Evolutionary conservation across 768 basidiomycete genomes (phyloP), one percentile per base, ranked within the genome.

Genomic region (Tephrocybe sp.): DNA sequence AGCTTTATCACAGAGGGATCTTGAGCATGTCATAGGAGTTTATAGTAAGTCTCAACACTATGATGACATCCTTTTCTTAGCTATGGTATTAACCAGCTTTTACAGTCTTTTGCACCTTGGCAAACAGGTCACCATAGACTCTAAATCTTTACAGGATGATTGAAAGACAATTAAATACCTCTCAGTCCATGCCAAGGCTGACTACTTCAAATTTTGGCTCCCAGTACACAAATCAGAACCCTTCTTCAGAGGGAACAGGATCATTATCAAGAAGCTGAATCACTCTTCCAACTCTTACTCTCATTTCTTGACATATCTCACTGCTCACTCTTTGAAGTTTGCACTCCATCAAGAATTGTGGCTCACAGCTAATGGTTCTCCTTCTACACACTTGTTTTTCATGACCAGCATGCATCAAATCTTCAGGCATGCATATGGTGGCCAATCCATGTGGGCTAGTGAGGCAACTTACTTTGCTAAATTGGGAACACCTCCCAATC

Each of bases 101-200:
- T 52, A 55, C 39, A 65, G 49, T 8, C 58, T 73, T 0, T 25
- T 68, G 3, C 53, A 61, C 0, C 54, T 69, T 0, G 66, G 68
- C 0, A 64, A 72, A 42, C 47, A 69, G 2, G 52, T 11, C 23
- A 3, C 18, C 5, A 11, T 4, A 41, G 20, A 12, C 40, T 7
- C 3, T 8, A 3, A 21, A 7, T 8, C 21, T 4, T 32, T 46
- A 3, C 14, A 18, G 3, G 12, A 32, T 8, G 17, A 30, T 12
- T 6, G 28, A 30, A 30, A 30, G 28, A 30, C 12, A 5, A 30
- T 12, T 12, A 30, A 30, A 12, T 5, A 6, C 12, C 7, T 30
- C 7, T 30, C 28, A 6, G 28, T 12, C 55, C 7, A 54, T 30
- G 28, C 28, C 5, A 30, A 21, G n/a, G 5, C 15, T 33, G 18